Base-by-base conservation (phyloP, 441 rosid species). In the Isatis lusitanica region DNA sequence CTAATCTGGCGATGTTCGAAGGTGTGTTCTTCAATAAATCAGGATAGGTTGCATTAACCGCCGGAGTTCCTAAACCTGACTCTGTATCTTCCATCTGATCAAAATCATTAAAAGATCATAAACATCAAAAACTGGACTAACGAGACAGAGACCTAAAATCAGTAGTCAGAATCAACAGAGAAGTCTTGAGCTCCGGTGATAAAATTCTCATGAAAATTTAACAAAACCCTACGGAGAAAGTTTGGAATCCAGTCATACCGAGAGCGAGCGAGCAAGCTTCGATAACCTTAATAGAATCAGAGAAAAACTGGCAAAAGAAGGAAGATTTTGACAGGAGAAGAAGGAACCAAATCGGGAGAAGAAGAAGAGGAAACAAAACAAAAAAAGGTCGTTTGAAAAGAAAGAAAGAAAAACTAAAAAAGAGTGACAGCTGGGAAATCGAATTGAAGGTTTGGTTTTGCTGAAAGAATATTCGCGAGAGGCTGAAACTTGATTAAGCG, bases 11-110 rank as follows among this genome's bases (percentile, higher is more conserved):
- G 66, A 95, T 95, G 47, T 93, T 95, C 0, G 87, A 86, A 5
- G 97, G 94, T 55, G 99, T 95, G 67, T 95, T 95, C 90, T 85
- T 91, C 81, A 93, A 76, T 78, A 78, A 85, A 84, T 95, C 98
- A 17, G 92, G 92, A 18, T 75, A 66, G 12, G 82, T 80, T 76
- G 83, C 92, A 61, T 83, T 88, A 33, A 68, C 75, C 55, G 43
- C 78, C 15, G 59, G 43, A 55, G 75, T 46, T 33, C 66, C 75
- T 58, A 61, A 65, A 43, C 57, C 70, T 42, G 58, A 70, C 67
- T 65, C 74, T 11, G 73, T 68, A 66, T 72, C 80, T 63, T 73
- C 79, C 92, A 86, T 85, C 73, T 75, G 67, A 39, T 1, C 47
- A 60, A 46, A 56, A 55, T 1, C 33, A 67, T 3, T 9, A 17